These are phyloP conservation scores for Xylariales sp. DNA, from an alignment of 2,329 filamentous ascomycete species.

Conservation along the genomic window DNA sequence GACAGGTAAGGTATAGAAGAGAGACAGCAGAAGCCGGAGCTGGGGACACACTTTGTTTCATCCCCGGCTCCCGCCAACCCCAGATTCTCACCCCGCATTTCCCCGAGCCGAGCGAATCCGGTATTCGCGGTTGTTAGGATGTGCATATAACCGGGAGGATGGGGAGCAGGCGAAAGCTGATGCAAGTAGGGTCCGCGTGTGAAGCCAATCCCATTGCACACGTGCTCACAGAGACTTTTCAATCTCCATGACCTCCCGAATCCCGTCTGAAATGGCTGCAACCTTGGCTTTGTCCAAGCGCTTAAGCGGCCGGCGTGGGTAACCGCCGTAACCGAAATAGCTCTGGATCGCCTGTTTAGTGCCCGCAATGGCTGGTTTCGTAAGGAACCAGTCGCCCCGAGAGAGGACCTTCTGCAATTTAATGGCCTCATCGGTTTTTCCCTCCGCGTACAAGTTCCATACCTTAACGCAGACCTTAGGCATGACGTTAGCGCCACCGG, in stretches of 20 bases:
- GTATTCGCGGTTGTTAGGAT: constrained; percentile 34
- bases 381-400: constrained; percentile 84
- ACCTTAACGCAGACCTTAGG: constrained; percentile 84
- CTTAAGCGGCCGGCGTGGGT: constrained; percentile 78
- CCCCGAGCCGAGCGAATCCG: constrained; percentile 44
- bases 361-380: constrained; percentile 85
- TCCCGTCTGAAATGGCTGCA: constrained; percentile 64
- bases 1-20: not conserved
- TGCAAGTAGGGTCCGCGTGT: constrained; percentile 6
- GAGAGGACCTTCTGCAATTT: constrained; percentile 81
- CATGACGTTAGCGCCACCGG: constrained; percentile 85
- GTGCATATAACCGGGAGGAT: constrained; percentile 41
- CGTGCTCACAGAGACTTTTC: constrained; percentile 64
- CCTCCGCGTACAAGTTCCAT: constrained; percentile 79
- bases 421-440: constrained; percentile 79
- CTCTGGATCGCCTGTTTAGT: constrained; percentile 85
- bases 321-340: constrained; percentile 84
- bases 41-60: not conserved
- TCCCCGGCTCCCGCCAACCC: constrained; percentile 25
- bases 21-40: not conserved
- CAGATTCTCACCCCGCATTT: constrained; percentile 45
- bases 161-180: not conserved
- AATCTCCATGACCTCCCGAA: constrained; percentile 73
- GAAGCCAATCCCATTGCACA: constrained; percentile 20
- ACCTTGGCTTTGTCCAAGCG: constrained; percentile 69